phyloP scores from a whole-genome alignment of 108 stramenopile genomes.

The Nitzschia inconspicua region DNA sequence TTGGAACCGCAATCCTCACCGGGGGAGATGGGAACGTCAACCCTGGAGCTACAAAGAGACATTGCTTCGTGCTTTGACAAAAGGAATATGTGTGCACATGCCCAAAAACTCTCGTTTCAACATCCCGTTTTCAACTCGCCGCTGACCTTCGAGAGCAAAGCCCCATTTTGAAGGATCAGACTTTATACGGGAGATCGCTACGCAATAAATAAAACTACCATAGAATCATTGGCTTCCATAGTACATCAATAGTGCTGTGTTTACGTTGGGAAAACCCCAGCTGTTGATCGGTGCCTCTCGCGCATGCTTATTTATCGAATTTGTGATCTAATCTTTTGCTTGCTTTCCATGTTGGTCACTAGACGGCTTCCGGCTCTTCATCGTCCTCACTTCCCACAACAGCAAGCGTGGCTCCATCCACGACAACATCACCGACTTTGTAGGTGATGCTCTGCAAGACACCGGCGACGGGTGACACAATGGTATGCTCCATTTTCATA shows the following conservation, averaged over 20 bases:
- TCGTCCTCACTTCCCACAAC: slow-evolving; percentile 35
- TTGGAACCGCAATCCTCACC: slow-evolving; percentile 45
- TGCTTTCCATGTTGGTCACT: too few relatives aligned
- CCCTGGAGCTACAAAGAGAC: slow-evolving; percentile 42
- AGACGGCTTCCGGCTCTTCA: slow-evolving; percentile 1
- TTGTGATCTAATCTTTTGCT: too few relatives aligned
- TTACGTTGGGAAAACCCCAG: too few relatives aligned
- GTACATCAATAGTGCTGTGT: too few relatives aligned
- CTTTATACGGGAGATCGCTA: too few relatives aligned
- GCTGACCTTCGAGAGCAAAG: slow-evolving; percentile 10
- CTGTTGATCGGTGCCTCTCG: too few relatives aligned
- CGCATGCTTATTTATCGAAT: too few relatives aligned
- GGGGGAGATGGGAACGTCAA: slow-evolving; percentile 15
- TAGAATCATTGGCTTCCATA: too few relatives aligned
- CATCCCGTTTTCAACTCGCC: slow-evolving; percentile 39
- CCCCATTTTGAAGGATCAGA: slow-evolving; percentile 15
- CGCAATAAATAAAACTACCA: too few relatives aligned
- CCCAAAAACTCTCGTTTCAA: slow-evolving; percentile 66
- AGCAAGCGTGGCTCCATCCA: slow-evolving; percentile 50
- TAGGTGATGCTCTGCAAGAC: slow-evolving; percentile 31
- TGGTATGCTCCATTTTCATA: slow-evolving; percentile 92
- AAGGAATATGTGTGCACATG: slow-evolving; percentile 62
- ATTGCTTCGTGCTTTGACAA: slow-evolving; percentile 31
- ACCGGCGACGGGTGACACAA: slow-evolving; percentile 61
- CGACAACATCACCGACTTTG: slow-evolving; percentile 53